Base-by-base conservation (phyloP, 345 rosid species). In the Eutrema yunnanense region DNA sequence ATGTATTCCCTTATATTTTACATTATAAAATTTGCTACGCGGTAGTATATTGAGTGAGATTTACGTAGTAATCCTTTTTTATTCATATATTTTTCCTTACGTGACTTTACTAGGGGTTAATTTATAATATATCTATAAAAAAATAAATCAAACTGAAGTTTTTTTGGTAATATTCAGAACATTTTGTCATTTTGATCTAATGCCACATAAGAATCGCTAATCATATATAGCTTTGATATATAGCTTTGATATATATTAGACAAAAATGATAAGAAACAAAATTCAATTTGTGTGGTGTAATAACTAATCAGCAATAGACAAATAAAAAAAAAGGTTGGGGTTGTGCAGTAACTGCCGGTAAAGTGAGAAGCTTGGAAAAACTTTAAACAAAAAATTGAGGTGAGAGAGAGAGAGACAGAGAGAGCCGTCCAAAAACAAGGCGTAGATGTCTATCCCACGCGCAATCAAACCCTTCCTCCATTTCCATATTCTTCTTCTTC, bases 381-480 rank as follows among this genome's bases (percentile, higher is more conserved):
- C 86, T 81, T 84, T 76, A 75, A 80, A 74, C 77, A 81, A 70
- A 92, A 88, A 81, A 67, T 86, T 73, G 85, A 83, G 81, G 86
- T 79, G 82, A 65, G 77, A 78, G 72, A 50, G 72, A 50, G 78
- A 69, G 67, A 49, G 73, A 66, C 50, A 43, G 63, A 78, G 74
- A 71, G 88, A 85, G 92, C 96, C 98, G 98, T 84, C 98, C 98
- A 92, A 92, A 92, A 79, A 84, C 85, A 81, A 76, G 34, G 62
- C 67, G 67, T 84, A 88, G 81, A 78, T 82, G 69, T 54, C 62
- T 74, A 83, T 85, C 89, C 96, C 98, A 92, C 96, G 98, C 98
- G 96, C 94, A 90, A 85, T 88, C 92, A 84, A 72, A 51, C 69
- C 53, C 75, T 74, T 51, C 51, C 49, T 29, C 63, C 64, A 43